Conservation (phyloP, 257 asterid species). For the Forsythia suspensa region DNA sequence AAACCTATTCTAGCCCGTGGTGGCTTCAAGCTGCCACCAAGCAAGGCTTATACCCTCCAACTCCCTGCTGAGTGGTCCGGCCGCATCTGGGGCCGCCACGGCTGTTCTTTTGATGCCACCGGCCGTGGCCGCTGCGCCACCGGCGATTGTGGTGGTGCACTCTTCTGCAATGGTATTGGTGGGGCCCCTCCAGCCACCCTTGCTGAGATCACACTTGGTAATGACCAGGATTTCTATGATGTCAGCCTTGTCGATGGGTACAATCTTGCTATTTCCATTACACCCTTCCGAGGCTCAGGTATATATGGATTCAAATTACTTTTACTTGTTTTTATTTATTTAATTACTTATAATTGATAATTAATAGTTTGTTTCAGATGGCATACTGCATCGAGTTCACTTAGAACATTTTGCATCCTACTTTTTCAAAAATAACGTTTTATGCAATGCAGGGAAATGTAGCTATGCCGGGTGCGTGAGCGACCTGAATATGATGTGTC, state of each 20-base stretch:
- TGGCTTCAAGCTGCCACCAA: slow-evolving; percentile 71
- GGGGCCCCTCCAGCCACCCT: slow-evolving; percentile 93
- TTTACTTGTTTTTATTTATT: background rate
- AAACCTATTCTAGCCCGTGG: slow-evolving; percentile 67
- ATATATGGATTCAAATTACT: background rate
- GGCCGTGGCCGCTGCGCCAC: slow-evolving; percentile 88
- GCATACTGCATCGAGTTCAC: too few relatives aligned
- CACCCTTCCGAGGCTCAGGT: slow-evolving; percentile 77
- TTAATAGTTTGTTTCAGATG: too few relatives aligned
- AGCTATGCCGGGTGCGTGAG: slow-evolving; percentile 90
- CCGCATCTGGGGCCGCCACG: slow-evolving; percentile 93
- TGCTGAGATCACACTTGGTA: slow-evolving; percentile 80
- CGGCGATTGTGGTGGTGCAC: slow-evolving; percentile 91
- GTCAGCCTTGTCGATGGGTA: slow-evolving; percentile 96
- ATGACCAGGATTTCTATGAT: slow-evolving; percentile 85
- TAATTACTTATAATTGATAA: background rate
- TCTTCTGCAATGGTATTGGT: slow-evolving; percentile 82
- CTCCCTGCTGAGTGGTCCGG: slow-evolving; percentile 89
- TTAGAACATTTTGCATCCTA: background rate
- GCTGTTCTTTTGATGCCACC: slow-evolving; percentile 67
- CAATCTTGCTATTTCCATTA: slow-evolving; percentile 78
- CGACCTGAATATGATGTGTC: slow-evolving; percentile 83
- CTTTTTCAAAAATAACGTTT: background rate
- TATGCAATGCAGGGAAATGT: slow-evolving; percentile 58
- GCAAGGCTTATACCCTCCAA: slow-evolving; percentile 52